Percentiles rank a stretch among this genome's conserved stretches.
Conservation (phyloP, 2,329 filamentous ascomycete species). For the Huntiella bhutanensis region DNA sequence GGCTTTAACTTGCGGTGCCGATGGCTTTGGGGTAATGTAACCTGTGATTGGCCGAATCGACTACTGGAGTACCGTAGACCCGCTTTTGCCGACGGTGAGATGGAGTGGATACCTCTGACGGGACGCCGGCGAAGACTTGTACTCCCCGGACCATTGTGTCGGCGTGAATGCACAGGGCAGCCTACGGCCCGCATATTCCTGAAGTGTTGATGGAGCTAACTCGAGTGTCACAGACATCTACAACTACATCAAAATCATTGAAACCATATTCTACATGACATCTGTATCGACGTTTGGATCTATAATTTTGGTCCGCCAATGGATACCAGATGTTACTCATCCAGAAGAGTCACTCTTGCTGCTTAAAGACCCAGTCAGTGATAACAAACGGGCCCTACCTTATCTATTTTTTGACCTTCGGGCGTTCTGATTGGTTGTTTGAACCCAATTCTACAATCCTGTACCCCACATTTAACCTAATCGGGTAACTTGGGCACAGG, state of each 20-base stretch:
- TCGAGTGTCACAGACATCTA: conserved; percentile 2
- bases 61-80: background rate
- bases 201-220: background rate
- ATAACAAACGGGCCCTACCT: background rate
- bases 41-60: background rate
- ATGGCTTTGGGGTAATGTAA: background rate
- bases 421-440: background rate
- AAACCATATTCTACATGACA: too few relatives aligned
- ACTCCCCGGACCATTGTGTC: conserved; percentile 1
- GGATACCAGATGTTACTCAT: too few relatives aligned
- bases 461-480: conserved; percentile 9
- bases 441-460: conserved; percentile 2
- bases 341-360: background rate
- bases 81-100: background rate
- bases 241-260: too few relatives aligned
- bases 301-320: too few relatives aligned
- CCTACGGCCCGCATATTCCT: background rate
- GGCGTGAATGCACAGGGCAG: conserved; percentile 3
- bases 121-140: background rate
- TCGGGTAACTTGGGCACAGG: conserved; percentile 5
- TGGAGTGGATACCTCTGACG: background rate
- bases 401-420: too few relatives aligned
- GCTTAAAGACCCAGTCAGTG: background rate
- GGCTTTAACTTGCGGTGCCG: background rate
- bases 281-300: too few relatives aligned